phyloP scores from a whole-genome alignment of 768 basidiomycete genomes.

The Rhodotorula kratochvilovae region DNA sequence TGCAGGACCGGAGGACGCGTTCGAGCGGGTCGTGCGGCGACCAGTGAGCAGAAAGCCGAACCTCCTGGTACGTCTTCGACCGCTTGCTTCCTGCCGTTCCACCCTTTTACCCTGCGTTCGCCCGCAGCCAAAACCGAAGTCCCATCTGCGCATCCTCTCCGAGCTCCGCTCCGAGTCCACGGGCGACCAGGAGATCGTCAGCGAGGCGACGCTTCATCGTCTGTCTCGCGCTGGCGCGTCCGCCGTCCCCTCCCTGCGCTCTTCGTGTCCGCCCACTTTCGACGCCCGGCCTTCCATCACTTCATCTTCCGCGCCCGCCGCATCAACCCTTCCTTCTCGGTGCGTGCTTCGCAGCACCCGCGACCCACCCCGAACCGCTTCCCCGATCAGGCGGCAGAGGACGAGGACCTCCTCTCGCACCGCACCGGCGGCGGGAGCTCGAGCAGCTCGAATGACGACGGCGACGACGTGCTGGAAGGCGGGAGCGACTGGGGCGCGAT shows the following conservation, averaged over 20 bases:
- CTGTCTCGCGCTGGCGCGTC: conserved; percentile 30
- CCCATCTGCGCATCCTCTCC: conserved; percentile 38
- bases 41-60: conserved; percentile 29
- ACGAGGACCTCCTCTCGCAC: not conserved
- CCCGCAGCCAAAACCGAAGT: conserved; percentile 41
- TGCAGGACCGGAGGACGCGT: conserved; percentile 2
- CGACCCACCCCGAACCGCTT: conserved; percentile 34
- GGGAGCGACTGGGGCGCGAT: conserved; percentile 35
- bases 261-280: not conserved
- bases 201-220: conserved; percentile 40
- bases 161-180: conserved; percentile 29
- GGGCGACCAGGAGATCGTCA: conserved; percentile 39
- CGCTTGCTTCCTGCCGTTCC: too few species aligned
- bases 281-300: not conserved
- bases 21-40: conserved; percentile 12
- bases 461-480: conserved; percentile 7
- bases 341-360: not conserved
- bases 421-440: not conserved
- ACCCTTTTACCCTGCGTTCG: too few species aligned
- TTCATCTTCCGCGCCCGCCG: not conserved
- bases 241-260: conserved; percentile 21
- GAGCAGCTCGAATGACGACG: conserved; percentile 4
- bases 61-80: conserved; percentile 19
- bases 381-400: conserved; percentile 24
- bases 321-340: not conserved